Evolutionary conservation across 805 yeast species (phyloP).

Genomic region (Grigorovia jiainica): DNA sequence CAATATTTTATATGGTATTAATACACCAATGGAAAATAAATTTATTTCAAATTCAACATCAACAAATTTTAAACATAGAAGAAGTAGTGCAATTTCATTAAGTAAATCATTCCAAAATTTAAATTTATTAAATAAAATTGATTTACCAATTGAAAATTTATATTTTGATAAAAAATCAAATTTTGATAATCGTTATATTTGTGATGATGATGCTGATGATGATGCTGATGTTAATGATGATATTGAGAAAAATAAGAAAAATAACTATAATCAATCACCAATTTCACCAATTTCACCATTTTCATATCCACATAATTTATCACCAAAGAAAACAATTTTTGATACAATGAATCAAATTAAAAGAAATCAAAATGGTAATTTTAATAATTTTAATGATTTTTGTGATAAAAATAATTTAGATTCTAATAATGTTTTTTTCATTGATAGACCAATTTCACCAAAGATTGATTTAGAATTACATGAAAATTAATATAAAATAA

Average conservation of each 20-base stretch:
- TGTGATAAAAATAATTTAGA: slow-evolving; percentile 12
- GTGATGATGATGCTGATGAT: slow-evolving; percentile 1
- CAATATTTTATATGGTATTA: no score
- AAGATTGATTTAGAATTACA: slow-evolving; percentile 12
- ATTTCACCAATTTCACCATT: slow-evolving; percentile 2
- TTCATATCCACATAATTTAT: slow-evolving; percentile 7
- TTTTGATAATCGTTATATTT: not conserved
- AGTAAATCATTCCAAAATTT: slow-evolving; percentile 2
- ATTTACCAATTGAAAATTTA: not conserved
- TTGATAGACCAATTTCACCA: slow-evolving; percentile 17
- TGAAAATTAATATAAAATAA: no score
- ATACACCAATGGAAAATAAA: no score
- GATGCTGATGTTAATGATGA: slow-evolving; percentile 1
- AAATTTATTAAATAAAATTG: not conserved
- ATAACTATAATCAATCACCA: no score
- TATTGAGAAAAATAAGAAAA: no score
- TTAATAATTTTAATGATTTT: slow-evolving; percentile 14
- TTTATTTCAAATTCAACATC: no score
- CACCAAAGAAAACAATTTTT: slow-evolving; percentile 10
- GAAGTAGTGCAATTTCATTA: slow-evolving; percentile 8
- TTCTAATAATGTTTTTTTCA: slow-evolving; percentile 15
- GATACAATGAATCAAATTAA: slow-evolving; percentile 23
- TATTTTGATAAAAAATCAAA: not conserved
- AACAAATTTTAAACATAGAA: slow-evolving; percentile 5
- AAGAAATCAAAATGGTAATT: slow-evolving; percentile 18